phyloP scores from a whole-genome alignment of 2,329 filamentous ascomycete genomes.

The Cladosporium sp. region DNA sequence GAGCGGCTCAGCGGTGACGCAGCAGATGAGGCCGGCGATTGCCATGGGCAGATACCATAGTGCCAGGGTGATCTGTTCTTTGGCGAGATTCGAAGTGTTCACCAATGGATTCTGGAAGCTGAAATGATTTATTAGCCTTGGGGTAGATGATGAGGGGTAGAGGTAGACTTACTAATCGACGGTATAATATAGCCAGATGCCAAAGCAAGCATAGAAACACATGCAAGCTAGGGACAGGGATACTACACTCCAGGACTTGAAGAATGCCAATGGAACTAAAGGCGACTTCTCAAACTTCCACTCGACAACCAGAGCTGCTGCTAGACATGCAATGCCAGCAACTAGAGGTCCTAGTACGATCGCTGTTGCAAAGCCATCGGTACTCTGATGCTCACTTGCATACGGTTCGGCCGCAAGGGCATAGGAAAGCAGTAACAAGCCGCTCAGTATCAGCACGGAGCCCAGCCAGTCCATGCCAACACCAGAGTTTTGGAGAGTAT shows the following conservation, averaged over 20 bases:
- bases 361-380: slow-evolving; percentile 23
- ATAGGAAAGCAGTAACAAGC: slow-evolving; percentile 32
- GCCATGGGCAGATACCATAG: slow-evolving; percentile 34
- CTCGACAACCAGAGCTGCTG: slow-evolving; percentile 29
- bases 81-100: slow-evolving; percentile 12
- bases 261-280: slow-evolving; percentile 33
- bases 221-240: slow-evolving; percentile 30
- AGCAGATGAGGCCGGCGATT: slow-evolving; percentile 30
- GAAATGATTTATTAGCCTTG: slow-evolving; percentile 16
- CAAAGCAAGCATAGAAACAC: slow-evolving; percentile 34
- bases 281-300: slow-evolving; percentile 30
- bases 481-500: slow-evolving; percentile 24
- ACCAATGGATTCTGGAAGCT: slow-evolving; percentile 8
- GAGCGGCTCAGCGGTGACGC: slow-evolving; percentile 26
- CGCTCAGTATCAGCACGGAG: slow-evolving; percentile 29
- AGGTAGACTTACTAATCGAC: slow-evolving; percentile 16
- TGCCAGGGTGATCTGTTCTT: slow-evolving; percentile 24
- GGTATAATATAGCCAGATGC: slow-evolving; percentile 31
- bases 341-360: slow-evolving; percentile 28
- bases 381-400: slow-evolving; percentile 13
- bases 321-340: slow-evolving; percentile 24
- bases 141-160: background rate
- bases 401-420: slow-evolving; percentile 32
- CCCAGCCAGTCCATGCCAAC: slow-evolving; percentile 36
- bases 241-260: slow-evolving; percentile 26